Conservation (phyloP, 2,329 filamentous ascomycete genomes). For the Paecilomyces fulvus region DNA sequence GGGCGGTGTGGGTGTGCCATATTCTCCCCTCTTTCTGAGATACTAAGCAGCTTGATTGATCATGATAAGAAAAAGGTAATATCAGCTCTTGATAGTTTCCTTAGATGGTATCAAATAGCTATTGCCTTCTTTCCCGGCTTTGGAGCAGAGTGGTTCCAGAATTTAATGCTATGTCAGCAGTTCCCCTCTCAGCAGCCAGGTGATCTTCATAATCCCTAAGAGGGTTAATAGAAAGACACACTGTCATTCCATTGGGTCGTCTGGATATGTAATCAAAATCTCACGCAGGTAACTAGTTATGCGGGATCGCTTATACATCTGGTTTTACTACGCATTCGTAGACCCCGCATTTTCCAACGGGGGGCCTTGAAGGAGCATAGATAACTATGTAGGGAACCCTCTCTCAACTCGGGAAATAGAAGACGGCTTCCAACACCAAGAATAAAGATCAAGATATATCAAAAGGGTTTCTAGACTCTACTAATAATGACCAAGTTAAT, state of each 20-base stretch:
- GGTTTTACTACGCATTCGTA: neutral
- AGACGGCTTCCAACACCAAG: neutral
- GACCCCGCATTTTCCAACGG: neutral
- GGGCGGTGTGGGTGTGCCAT: neutral
- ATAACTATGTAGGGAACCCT: neutral
- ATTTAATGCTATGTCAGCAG: neutral
- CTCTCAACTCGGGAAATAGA: neutral
- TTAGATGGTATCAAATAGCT: neutral
- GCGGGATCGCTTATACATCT: neutral
- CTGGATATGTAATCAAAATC: neutral
- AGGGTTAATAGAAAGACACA: too few relatives aligned
- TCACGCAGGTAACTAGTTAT: too few relatives aligned
- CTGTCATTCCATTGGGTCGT: neutral
- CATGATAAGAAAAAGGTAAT: neutral
- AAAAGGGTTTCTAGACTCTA: neutral
- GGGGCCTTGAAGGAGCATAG: neutral
- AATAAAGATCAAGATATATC: neutral
- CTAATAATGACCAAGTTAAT: neutral
- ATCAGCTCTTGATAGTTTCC: neutral
- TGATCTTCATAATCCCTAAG: too few relatives aligned
- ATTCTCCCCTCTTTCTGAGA: neutral
- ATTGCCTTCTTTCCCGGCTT: neutral
- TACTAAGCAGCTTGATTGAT: neutral
- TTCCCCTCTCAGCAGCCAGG: too few relatives aligned
- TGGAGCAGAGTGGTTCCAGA: neutral